These are phyloP conservation scores for Tetradesmus obliquus DNA, from an alignment of 139 green algal genomes.

Conservation along the genomic window DNA sequence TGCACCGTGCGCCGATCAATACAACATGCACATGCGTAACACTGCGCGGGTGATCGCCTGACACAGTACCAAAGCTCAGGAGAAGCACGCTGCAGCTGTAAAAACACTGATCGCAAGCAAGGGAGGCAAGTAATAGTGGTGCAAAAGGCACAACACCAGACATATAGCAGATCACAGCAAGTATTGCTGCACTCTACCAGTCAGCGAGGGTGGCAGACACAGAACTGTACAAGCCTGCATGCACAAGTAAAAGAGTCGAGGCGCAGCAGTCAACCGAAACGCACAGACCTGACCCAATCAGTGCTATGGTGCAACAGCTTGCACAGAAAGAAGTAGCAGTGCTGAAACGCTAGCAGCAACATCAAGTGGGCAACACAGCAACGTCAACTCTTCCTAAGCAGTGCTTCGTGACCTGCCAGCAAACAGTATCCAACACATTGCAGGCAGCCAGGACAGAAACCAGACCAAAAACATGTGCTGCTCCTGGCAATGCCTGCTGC, in stretches of 20 bases:
- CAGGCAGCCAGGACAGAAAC: too few relatives aligned
- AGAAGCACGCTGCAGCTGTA: background rate
- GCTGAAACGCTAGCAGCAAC: background rate
- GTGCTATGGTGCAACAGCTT: background rate
- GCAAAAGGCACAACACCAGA: background rate
- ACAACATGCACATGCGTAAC: background rate
- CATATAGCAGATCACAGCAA: background rate
- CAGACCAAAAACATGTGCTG: too few relatives aligned
- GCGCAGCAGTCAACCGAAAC: background rate
- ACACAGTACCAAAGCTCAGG: background rate
- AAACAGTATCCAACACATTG: background rate
- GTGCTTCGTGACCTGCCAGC: background rate
- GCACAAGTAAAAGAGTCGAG: background rate
- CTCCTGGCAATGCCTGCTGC: too few relatives aligned
- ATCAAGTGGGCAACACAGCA: background rate
- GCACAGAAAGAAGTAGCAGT: background rate
- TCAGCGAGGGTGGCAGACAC: background rate
- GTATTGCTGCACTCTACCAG: background rate
- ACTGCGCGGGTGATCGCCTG: background rate
- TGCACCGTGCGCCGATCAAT: background rate
- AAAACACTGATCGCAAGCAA: background rate
- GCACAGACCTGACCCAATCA: background rate
- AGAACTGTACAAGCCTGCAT: background rate
- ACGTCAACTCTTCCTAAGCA: background rate
- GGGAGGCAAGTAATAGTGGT: too few relatives aligned